Conservation (phyloP, 1,284 basidiomycete species). For the Macrocybe sp. region DNA sequence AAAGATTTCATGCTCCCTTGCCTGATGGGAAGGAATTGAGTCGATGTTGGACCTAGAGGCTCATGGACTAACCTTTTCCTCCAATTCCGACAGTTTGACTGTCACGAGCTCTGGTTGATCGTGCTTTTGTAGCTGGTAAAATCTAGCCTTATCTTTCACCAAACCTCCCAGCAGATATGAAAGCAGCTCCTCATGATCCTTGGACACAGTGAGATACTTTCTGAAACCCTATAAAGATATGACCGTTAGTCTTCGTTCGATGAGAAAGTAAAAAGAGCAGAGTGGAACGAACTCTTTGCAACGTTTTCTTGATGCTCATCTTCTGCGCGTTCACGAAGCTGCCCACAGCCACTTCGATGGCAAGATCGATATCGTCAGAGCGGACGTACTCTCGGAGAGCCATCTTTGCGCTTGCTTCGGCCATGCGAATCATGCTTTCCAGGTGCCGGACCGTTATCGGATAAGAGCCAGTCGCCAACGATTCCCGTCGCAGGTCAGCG, state of each 20-base stretch:
- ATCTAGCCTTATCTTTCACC: slow-evolving; percentile 91
- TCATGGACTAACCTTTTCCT: slow-evolving; percentile 63
- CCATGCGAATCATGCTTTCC: slow-evolving; percentile 99
- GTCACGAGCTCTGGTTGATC: slow-evolving; percentile 73
- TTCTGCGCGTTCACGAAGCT: slow-evolving; percentile 98
- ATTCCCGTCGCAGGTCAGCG: slow-evolving; percentile 95
- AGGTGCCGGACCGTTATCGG: slow-evolving; percentile 98
- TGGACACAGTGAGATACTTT: slow-evolving; percentile 93
- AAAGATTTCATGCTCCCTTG: slow-evolving; percentile 93
- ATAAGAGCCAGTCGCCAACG: slow-evolving; percentile 93
- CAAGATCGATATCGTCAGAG: slow-evolving; percentile 94
- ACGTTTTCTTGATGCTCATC: slow-evolving; percentile 96
- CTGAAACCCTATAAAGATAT: slow-evolving; percentile 72
- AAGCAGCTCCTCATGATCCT: slow-evolving; percentile 93
- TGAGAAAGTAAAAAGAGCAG: slow-evolving; percentile 4
- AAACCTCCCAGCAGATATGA: slow-evolving; percentile 93
- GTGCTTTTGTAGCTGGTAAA: slow-evolving; percentile 72
- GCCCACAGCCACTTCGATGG: slow-evolving; percentile 92
- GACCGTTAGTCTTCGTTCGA: slow-evolving; percentile 4
- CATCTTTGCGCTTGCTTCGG: slow-evolving; percentile 99
- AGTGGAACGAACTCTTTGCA: slow-evolving; percentile 74
- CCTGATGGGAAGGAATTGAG: slow-evolving; percentile 38
- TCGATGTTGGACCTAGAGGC: not conserved
- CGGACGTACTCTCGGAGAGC: slow-evolving; percentile 94
- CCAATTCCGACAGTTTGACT: slow-evolving; percentile 76